Conservation (phyloP, 1,139 yeast species). For the Pneumocystis jirovecii region DNA sequence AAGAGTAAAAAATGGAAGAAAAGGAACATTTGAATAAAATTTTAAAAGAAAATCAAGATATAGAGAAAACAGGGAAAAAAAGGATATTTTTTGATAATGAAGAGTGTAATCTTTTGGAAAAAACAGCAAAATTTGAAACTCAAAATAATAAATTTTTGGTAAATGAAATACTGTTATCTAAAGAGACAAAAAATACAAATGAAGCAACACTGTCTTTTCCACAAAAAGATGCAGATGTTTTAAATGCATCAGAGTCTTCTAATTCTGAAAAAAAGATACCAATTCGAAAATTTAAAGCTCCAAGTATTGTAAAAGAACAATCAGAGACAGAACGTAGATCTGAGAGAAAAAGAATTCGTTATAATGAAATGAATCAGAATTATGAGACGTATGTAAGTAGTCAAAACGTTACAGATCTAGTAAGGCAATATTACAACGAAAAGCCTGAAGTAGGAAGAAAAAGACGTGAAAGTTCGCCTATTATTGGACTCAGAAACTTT, state of each 20-base stretch:
- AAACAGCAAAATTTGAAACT: not conserved
- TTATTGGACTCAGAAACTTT: slow-evolving; percentile 71
- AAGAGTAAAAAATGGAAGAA: not conserved
- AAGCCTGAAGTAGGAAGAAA: slow-evolving; percentile 55
- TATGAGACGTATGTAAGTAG: not conserved
- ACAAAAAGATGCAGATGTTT: not conserved
- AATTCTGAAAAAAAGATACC: not conserved
- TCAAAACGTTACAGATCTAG: slow-evolving; percentile 27
- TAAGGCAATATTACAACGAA: slow-evolving; percentile 72
- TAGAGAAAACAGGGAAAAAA: not conserved
- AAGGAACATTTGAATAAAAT: not conserved
- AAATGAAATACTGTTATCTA: not conserved
- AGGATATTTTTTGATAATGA: not conserved
- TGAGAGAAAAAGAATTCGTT: not conserved
- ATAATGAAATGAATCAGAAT: not conserved
- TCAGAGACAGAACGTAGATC: not conserved
- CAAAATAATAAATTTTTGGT: too few relatives aligned
- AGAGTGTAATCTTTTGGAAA: not conserved
- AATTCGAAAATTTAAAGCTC: not conserved
- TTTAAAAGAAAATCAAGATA: not conserved
- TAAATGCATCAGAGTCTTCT: not conserved
- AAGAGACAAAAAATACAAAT: not conserved
- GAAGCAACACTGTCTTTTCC: not conserved
- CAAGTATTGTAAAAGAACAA: not conserved
- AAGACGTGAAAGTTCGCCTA: slow-evolving; percentile 64